Conservation (phyloP, 495 filamentous ascomycete genomes). For the Massariosphaeria phaeospora region DNA sequence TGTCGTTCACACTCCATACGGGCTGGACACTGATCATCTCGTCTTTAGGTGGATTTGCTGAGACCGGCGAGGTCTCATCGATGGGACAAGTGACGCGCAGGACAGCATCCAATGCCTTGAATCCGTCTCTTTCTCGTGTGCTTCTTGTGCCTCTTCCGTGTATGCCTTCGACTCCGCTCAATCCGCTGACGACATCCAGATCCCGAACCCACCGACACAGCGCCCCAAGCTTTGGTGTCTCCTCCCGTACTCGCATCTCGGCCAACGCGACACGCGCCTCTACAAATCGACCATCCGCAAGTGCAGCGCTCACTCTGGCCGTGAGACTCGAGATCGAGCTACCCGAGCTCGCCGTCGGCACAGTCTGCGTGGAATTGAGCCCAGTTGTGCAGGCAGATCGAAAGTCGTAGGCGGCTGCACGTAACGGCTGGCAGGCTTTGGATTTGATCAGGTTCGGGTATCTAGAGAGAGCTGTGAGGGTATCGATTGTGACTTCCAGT, state of each 20-base stretch:
- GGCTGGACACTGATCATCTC: background rate
- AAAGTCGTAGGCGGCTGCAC: slow-evolving; percentile 46
- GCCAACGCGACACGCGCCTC: slow-evolving; percentile 45
- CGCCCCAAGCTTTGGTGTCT: slow-evolving; percentile 46
- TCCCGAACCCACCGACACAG: slow-evolving; percentile 50
- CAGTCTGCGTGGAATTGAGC: slow-evolving; percentile 44
- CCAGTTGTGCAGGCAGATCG: slow-evolving; percentile 45
- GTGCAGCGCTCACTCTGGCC: slow-evolving; percentile 41
- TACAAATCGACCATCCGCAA: slow-evolving; percentile 44
- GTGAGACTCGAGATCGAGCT: slow-evolving; percentile 40
- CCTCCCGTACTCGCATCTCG: slow-evolving; percentile 45
- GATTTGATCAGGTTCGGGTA: slow-evolving; percentile 46
- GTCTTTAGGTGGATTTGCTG: slow-evolving; percentile 22
- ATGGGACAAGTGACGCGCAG: slow-evolving; percentile 42
- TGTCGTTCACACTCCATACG: background rate
- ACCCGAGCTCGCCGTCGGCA: no score
- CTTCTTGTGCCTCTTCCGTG: no score
- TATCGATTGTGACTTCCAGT: slow-evolving; percentile 46
- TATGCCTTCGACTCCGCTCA: no score
- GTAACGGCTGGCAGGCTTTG: slow-evolving; percentile 45
- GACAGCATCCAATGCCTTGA: slow-evolving; percentile 45
- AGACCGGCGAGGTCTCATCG: slow-evolving; percentile 36
- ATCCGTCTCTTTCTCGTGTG: slow-evolving; percentile 34
- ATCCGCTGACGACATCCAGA: slow-evolving; percentile 46
- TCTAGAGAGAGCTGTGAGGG: slow-evolving; percentile 40